phyloP scores from a whole-genome alignment of 2,329 filamentous ascomycete genomes.

The Exophiala xenobiotica region DNA sequence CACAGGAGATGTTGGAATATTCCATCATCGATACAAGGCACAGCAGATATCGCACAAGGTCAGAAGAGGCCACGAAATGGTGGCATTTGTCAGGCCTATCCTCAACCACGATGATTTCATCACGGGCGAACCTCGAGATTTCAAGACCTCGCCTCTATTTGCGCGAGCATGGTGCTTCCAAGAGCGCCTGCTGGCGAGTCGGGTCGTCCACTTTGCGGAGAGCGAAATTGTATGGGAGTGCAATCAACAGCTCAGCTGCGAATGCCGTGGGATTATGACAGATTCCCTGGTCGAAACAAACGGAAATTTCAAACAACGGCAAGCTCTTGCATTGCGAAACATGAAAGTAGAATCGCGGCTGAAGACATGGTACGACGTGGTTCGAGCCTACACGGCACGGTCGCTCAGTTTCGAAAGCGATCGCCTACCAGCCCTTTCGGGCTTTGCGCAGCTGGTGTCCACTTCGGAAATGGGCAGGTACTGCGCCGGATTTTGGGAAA shows the following conservation, averaged over 20 bases:
- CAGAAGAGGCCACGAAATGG: not conserved
- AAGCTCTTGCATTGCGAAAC: not conserved
- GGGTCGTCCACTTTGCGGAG: not conserved
- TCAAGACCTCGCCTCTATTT: conserved; percentile 2
- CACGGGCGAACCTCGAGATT: not conserved
- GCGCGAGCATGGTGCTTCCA: conserved; percentile 26
- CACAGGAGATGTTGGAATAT: conserved; percentile 7
- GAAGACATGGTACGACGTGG: not conserved
- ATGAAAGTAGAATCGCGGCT: not conserved
- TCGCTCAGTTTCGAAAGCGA: not conserved
- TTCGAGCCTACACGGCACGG: not conserved
- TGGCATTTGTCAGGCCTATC: not conserved
- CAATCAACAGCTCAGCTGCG: not conserved
- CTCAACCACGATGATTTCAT: conserved; percentile 2
- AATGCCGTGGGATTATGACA: not conserved
- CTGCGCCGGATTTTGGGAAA: not conserved
- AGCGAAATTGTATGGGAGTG: not conserved
- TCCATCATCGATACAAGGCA: conserved; percentile 1
- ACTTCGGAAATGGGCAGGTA: not conserved
- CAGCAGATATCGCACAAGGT: not conserved
- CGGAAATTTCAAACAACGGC: not conserved
- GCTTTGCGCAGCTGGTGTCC: not conserved
- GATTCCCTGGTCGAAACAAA: not conserved
- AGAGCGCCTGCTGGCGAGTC: not conserved
- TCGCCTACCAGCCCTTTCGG: not conserved